A percentile compares a stretch with the other conserved stretches of the same genome.
Conservation (phyloP, 2,329 filamentous ascomycete genomes). For the Clonostachys solani region DNA sequence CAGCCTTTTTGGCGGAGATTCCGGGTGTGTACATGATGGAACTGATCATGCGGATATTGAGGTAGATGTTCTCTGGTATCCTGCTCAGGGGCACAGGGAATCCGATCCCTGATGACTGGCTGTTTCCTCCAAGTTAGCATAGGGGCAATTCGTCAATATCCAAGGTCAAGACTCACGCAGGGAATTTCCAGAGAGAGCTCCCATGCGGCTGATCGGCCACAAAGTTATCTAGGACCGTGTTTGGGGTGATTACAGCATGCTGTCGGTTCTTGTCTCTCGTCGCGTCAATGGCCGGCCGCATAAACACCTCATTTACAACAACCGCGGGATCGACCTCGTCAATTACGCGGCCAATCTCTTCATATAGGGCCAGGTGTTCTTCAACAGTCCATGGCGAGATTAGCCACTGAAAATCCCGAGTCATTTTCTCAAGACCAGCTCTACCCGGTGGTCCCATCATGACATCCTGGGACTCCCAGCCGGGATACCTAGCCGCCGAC, state of each 20-base stretch:
- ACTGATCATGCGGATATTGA: constrained; percentile 21
- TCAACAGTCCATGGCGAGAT: constrained; percentile 19
- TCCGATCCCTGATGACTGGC: constrained; percentile 32
- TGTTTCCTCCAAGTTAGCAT: constrained; percentile 15
- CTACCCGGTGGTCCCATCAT: constrained; percentile 8
- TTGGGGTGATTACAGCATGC: constrained; percentile 35
- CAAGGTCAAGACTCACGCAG: constrained; percentile 19
- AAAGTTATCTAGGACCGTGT: constrained; percentile 33
- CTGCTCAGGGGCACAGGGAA: constrained; percentile 37
- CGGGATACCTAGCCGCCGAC: constrained; percentile 2
- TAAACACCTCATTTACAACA: constrained; percentile 21
- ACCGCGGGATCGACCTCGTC: constrained; percentile 21
- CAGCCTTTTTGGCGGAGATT: constrained; percentile 11
- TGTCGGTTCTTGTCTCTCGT: constrained; percentile 11
- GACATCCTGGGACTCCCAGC: constrained; percentile 18
- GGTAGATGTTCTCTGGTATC: constrained; percentile 22
- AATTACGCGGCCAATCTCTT: constrained; percentile 14
- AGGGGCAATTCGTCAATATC: background rate
- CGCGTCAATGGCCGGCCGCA: constrained; percentile 16
- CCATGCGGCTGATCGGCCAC: constrained; percentile 28
- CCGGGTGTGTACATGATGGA: constrained; percentile 16
- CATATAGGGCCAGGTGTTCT: constrained; percentile 20
- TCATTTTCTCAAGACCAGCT: constrained; percentile 6
- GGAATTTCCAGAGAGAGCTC: constrained; percentile 31
- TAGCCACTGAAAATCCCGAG: constrained; percentile 9